Base-by-base conservation (phyloP, 2,329 filamentous ascomycete species). In the Ophiostoma triangulosporum region DNA sequence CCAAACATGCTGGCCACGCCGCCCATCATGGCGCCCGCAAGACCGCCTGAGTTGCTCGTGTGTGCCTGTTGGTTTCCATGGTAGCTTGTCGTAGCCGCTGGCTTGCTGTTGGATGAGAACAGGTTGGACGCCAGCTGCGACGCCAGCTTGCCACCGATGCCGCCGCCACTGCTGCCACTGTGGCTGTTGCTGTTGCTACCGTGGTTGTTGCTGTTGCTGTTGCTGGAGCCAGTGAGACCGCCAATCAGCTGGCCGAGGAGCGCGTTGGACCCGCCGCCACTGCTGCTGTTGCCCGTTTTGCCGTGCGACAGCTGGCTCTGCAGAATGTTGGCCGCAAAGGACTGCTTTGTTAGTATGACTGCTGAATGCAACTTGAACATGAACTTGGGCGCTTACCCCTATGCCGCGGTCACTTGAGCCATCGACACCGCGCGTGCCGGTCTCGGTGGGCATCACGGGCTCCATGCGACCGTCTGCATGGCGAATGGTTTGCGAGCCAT, bases 401-500 rank as follows among this genome's bases (percentile, higher is more conserved):
- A 86, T 67, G 38, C 81, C 78, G 58, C 83, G 74, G 51, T 86
- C 81, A 26, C 64, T 64, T 2, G 55, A 54, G 3, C 63, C 65
- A 32, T 67, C 63, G 29, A 60, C 62, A 51, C 73, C 75, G 60
- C 76, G 70, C 54, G 70, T 70, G 33, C 51, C 51, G 32, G 70
- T 73, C 26, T 55, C 50, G 6, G 61, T 74, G 43, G 72, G 75
- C 67, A 76, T 66, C 56, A 76, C 72, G 22, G 79, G 78, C 64
- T 83, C 79, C 69, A 81, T 70, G 33, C 74, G 74, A 36, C 79
- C 80, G 62, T 83, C 79, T 14, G 77, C 68, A 62, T 81, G 73
- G 59, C 75, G 75, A 52, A 80, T 71, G 38, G 77, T 81, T 68
- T 82, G 78, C 54, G 71, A 75, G 48, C 80, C 80, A 65, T 83